phyloP scores from a whole-genome alignment of 1,139 yeast species.

The Pichia sp. region DNA sequence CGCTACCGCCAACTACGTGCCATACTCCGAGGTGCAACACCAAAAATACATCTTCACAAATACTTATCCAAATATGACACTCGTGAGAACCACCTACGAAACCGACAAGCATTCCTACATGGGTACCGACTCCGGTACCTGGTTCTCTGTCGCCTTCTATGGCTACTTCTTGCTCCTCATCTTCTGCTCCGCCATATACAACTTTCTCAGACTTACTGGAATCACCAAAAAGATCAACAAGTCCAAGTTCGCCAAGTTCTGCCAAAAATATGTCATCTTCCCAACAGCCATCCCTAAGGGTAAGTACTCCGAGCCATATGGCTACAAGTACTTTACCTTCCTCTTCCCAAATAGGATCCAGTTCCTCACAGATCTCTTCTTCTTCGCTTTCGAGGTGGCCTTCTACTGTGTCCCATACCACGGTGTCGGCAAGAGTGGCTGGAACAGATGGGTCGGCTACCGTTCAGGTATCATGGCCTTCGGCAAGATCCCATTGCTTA shows the following conservation, averaged over 20 bases:
- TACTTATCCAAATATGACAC: slow-evolving; percentile 13
- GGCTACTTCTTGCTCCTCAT: slow-evolving; percentile 15
- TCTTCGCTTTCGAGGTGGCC: slow-evolving; percentile 14
- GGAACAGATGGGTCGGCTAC: neutral
- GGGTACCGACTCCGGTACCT: slow-evolving; percentile 19
- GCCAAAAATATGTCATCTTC: slow-evolving; percentile 16
- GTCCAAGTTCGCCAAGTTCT: slow-evolving; percentile 4
- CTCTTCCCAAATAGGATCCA: slow-evolving; percentile 20
- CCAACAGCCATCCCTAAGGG: slow-evolving; percentile 20
- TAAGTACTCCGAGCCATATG: slow-evolving; percentile 9
- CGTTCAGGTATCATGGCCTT: slow-evolving; percentile 3
- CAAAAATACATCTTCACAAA: slow-evolving; percentile 10
- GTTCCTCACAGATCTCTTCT: slow-evolving; percentile 13
- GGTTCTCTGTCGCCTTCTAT: slow-evolving; percentile 16
- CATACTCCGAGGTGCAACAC: neutral
- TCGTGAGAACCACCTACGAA: neutral
- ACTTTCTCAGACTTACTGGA: slow-evolving; percentile 4
- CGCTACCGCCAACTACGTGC: slow-evolving; percentile 14
- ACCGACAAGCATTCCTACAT: slow-evolving; percentile 1
- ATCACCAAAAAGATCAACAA: slow-evolving; percentile 8
- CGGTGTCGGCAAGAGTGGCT: neutral
- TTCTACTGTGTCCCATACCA: slow-evolving; percentile 15
- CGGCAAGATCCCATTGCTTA: slow-evolving; percentile 4
- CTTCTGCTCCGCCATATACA: slow-evolving; percentile 14
- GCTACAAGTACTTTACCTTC: slow-evolving; percentile 12